A percentile compares a stretch with the other conserved stretches of the same genome.
Evolutionary conservation across 805 yeast genomes (phyloP).

Genomic region (Barnettozyma vustinii): DNA sequence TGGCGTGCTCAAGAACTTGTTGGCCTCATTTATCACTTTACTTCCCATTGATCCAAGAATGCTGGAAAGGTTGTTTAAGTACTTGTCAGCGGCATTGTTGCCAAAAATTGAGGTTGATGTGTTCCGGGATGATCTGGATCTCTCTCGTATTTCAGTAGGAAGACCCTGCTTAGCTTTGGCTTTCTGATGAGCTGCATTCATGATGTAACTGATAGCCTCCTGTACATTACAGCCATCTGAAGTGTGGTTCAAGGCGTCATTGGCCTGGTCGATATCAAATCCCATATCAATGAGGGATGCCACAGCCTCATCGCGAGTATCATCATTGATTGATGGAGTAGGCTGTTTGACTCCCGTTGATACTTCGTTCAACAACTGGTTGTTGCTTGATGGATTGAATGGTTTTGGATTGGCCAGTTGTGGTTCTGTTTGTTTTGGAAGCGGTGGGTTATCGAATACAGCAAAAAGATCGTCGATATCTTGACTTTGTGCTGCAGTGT

Average conservation of each 20-base stretch:
- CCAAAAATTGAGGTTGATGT: not conserved
- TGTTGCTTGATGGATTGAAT: not conserved
- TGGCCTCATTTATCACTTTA: conserved; percentile 26
- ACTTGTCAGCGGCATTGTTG: conserved; percentile 14
- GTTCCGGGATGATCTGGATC: not conserved
- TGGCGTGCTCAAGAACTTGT: conserved; percentile 21
- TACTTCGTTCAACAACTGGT: not conserved
- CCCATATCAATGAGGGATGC: conserved; percentile 82
- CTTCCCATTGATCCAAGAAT: conserved; percentile 19
- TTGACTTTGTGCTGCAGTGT: not conserved
- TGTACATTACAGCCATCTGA: conserved; percentile 51
- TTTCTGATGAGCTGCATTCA: conserved; percentile 51
- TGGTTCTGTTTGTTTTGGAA: conserved; percentile 1
- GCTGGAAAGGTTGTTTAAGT: conserved; percentile 17
- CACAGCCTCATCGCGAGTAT: conserved; percentile 41
- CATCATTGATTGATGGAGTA: conserved; percentile 9
- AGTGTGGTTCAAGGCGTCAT: conserved; percentile 50
- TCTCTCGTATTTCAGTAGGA: conserved; percentile 9
- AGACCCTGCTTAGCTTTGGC: conserved; percentile 27
- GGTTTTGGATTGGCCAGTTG: conserved; percentile 6
- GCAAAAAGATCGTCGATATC: conserved; percentile 29
- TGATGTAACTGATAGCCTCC: conserved; percentile 59
- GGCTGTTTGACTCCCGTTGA: conserved; percentile 4
- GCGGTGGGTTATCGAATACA: conserved; percentile 25
- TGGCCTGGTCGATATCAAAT: conserved; percentile 56